Evolutionary conservation across 1,284 basidiomycete species (phyloP), one percentile per base, ranked within the genome.

Genomic region (Cystobasidium sp.): DNA sequence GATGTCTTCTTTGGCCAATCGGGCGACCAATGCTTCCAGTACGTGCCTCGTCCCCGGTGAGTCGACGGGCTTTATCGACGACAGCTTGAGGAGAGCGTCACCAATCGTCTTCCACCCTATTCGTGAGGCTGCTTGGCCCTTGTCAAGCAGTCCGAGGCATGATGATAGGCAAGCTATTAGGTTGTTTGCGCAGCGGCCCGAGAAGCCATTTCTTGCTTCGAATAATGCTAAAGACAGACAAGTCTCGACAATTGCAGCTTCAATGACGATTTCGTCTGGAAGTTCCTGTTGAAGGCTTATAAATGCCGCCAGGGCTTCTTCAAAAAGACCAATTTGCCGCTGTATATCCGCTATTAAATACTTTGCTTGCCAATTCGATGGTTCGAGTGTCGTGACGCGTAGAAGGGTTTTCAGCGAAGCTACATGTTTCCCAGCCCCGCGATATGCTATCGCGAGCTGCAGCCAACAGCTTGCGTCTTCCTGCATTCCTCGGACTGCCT

Each of bases 401-500:
- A 86, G 84, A 43, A 98, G 88, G 0, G 94, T 91, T 82, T 97
- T 98, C 75, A 97, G 84, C 0, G 94, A 92, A 2, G 97, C 96
- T 12, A 89, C 89, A 77, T 94, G 91, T 43, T 93, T 88, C 7
- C 96, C 95, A 14, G 92, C 90, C 79, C 88, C 90, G 76, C 88
- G 88, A 78, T 99, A 99, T 0, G 93, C 91, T 81, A 97, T 94
- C 5, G 96, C 96, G 0, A 99, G 86, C 71, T 92, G 88, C 20
- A 94, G 85, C 96, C 95, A 98, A 31, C 90, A 88, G 39, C 89
- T 82, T 9, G 88, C 86, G 81, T 98, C 94, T 3, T 89, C 87
- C 0, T 89, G 86, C 31, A 92, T 88, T 10, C 91, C 91, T 7
- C 95, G 88, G 3, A 99, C 85, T 0, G 93, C 91, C 20, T 95